Base-by-base conservation (phyloP, 805 yeast species). In the Priceomyces fermenticarens region DNA sequence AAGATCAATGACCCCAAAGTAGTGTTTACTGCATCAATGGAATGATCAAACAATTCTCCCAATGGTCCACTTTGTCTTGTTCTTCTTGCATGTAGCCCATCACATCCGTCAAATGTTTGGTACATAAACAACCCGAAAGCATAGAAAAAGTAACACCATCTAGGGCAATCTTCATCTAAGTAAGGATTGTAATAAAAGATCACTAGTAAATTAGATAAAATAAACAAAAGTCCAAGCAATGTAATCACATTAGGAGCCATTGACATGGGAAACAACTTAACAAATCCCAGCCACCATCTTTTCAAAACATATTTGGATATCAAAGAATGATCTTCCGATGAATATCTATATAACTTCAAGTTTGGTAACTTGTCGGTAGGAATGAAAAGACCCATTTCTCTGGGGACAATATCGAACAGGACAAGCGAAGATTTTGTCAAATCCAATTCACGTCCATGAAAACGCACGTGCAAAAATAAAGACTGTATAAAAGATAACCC, bases 61-160 rank as follows among this genome's bases (percentile, higher is more conserved):
- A 90, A 67, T 1, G 98, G 97, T 2, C 97, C 93, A 46, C 88
- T 78, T 62, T 88, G 95, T n/a, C 95, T 95, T 1, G 97, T 90
- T 55, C 91, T 79, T 57, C 98, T 80, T 16, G 97, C 97, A 61
- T 90, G 98, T 48, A 85, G 77, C 3, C 98, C 98, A 62, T 90
- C 98, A 62, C 96, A 86, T 0, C 96, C 96, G 62, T 90, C 98
- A 60, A 90, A 88, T 0, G 97, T 90, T 60, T 90, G 98, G 62
- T 90, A 90, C 75, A 89, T 68, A 57, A 90, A 89, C 49, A 90
- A 65, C 4, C 95, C 91, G 46, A 85, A 56, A 0, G 95, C 97
- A 58, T 87, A 86, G 34, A 82, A 67, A 49, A 77, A 75, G 58
- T 85, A 87, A 12, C 83, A 75, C 95, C 95, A 87, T 27, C 75